phyloP scores from a whole-genome alignment of 2,329 filamentous ascomycete genomes.

The Pseudogymnoascus sp. region DNA sequence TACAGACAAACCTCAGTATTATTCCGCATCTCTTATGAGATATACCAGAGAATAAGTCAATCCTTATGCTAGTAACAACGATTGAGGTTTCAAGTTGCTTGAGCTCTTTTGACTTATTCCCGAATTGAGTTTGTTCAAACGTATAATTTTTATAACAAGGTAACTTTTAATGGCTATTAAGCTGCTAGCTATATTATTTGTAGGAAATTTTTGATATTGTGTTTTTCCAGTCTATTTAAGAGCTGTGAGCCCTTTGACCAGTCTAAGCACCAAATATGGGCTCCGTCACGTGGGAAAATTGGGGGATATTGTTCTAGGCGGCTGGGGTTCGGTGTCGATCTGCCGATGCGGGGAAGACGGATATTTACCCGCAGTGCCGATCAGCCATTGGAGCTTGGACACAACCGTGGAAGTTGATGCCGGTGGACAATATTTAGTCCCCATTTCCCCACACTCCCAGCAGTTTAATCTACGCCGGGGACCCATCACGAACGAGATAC shows the following conservation, averaged over 20 bases:
- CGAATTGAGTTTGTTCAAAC: not conserved
- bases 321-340: not conserved
- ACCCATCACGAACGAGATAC: not conserved
- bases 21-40: not conserved
- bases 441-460: not conserved
- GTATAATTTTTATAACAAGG: no score
- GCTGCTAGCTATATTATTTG: not conserved
- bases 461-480: not conserved
- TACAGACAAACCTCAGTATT: not conserved
- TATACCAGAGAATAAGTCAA: no score
- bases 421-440: not conserved
- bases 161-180: not conserved
- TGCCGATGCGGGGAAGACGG: not conserved
- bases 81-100: not conserved
- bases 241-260: not conserved
- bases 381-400: conserved; percentile 1
- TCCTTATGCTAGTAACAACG: no score
- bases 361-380: conserved; percentile 7
- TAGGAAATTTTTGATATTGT: not conserved
- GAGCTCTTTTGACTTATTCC: not conserved
- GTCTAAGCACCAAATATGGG: not conserved
- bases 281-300: not conserved
- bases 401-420: not conserved
- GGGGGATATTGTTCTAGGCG: no score
- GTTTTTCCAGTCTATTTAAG: not conserved